These are phyloP conservation scores for Malus sieversii DNA, from an alignment of 306 rosid species.

Conservation along the genomic window DNA sequence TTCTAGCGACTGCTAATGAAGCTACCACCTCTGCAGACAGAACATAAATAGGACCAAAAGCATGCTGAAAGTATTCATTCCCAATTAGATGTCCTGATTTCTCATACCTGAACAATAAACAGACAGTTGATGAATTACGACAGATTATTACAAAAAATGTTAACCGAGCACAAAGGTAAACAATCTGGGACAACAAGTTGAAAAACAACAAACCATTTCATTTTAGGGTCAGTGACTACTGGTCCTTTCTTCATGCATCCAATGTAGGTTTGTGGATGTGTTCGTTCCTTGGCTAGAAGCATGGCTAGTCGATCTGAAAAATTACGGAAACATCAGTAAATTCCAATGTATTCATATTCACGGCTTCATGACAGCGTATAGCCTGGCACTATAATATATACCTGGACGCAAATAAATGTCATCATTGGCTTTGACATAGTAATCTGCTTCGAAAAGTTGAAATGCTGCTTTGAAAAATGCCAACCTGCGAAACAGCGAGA, in stretches of 20 bases:
- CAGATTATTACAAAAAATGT: not conserved
- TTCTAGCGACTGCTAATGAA: constrained; percentile 26
- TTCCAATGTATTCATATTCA: not conserved
- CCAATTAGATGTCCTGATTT: constrained; percentile 31
- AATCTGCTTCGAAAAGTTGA: constrained; percentile 31
- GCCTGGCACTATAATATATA: constrained; percentile 1
- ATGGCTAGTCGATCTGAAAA: constrained; percentile 31
- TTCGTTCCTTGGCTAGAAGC: constrained; percentile 31
- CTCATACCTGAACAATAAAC: constrained; percentile 25
- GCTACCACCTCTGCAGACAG: constrained; percentile 33
- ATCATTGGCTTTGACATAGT: constrained; percentile 36
- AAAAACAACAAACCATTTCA: constrained; percentile 21
- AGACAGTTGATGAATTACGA: not conserved
- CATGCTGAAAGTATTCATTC: constrained; percentile 28
- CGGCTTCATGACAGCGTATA: not conserved
- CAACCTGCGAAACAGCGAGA: constrained; percentile 11
- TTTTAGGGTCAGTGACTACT: constrained; percentile 29
- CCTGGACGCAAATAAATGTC: constrained; percentile 36
- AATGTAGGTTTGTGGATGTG: constrained; percentile 25
- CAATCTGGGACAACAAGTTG: not conserved
- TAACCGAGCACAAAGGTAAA: not conserved
- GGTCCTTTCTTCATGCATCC: constrained; percentile 47
- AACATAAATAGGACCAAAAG: constrained; percentile 31
- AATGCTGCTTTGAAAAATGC: constrained; percentile 30
- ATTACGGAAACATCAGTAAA: not conserved